Evolutionary conservation across 768 basidiomycete genomes (phyloP).

Genomic region (Leucosporidium scottii): DNA sequence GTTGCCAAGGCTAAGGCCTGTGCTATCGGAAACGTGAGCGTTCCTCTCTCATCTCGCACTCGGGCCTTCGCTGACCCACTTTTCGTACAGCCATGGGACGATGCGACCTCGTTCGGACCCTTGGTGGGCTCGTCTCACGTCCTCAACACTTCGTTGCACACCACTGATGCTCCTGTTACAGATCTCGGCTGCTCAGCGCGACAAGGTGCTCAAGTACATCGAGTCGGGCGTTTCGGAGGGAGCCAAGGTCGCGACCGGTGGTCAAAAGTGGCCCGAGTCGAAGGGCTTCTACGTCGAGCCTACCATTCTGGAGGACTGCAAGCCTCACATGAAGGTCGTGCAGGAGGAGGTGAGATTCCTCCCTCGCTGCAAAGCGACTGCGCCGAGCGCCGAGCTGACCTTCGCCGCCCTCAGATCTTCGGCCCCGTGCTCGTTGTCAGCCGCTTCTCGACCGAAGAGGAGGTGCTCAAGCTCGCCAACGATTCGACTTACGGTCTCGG

Average conservation of each 20-base stretch:
- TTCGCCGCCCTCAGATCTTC: slow-evolving; percentile 51
- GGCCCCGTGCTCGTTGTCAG: slow-evolving; percentile 58
- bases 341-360: slow-evolving; percentile 56
- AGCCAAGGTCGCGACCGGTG: slow-evolving; percentile 71
- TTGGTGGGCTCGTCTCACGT: slow-evolving; percentile 49
- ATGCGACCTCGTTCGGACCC: slow-evolving; percentile 68
- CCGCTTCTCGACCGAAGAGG: slow-evolving; percentile 75
- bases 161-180: not conserved
- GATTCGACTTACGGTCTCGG: slow-evolving; percentile 84
- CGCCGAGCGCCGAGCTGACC: not conserved
- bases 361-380: slow-evolving; percentile 29
- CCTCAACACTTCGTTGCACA: too few species aligned
- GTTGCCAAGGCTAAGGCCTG: slow-evolving; percentile 61
- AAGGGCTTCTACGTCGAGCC: slow-evolving; percentile 84
- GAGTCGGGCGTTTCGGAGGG: slow-evolving; percentile 76
- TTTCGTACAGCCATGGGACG: slow-evolving; percentile 55
- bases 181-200: slow-evolving; percentile 54
- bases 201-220: slow-evolving; percentile 81
- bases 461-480: slow-evolving; percentile 76
- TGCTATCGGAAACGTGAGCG: slow-evolving; percentile 57
- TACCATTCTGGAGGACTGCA: slow-evolving; percentile 80
- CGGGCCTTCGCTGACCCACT: not conserved
- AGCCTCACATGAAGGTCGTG: slow-evolving; percentile 62
- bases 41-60: not conserved
- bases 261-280: slow-evolving; percentile 47